Evolutionary conservation across 1,284 basidiomycete species (phyloP), one percentile per base, ranked within the genome.

Genomic region (Gomphus sp.): DNA sequence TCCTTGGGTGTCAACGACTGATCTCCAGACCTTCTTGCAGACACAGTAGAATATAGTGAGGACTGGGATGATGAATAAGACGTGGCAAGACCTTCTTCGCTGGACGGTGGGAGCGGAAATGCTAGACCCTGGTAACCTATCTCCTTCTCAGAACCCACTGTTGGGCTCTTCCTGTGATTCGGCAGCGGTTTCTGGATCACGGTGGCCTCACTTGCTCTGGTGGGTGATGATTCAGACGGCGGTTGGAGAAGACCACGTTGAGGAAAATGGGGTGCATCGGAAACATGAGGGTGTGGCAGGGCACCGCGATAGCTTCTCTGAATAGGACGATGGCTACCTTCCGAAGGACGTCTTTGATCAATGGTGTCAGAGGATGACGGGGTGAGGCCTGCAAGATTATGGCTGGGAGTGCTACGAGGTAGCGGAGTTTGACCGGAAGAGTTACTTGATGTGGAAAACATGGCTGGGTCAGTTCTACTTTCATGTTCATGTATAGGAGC

Each of bases 51-150:
- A 31, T 41, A 53, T 22, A 53, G 14, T 25, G 52, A 53, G 3
- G 52, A 53, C 18, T 53, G 52, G 14, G 52, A 53, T 36, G 52
- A 53, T 12, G 52, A 53, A 39, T 7, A 53, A 10, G 52, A 43
- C 36, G 16, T 25, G 6, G 52, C 36, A 14, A 53, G 36, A 12
- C 52, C 52, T 53, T 53, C 36, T 18, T 53, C 52, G 34, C 18
- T 53, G 4, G 52, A 53, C n/a, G 52, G 52, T 18, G 52, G 52
- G 18, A 41, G 36, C 7, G 52, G 52, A 39, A 53, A 53, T 31
- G 52, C 52, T 12, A 53, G 52, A 34, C 36, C 52, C 36, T 41
- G 41, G 52, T 53, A 53, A 1, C 52, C 52, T 53, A 39, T 53
- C 52, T 31, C 52, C 36, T 12, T 53, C 52, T 53, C 52, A 14